Percentiles rank a stretch among this genome's conserved stretches.
Evolutionary conservation across 2,329 filamentous ascomycete species (phyloP).

Genomic region (Onygenales sp.): DNA sequence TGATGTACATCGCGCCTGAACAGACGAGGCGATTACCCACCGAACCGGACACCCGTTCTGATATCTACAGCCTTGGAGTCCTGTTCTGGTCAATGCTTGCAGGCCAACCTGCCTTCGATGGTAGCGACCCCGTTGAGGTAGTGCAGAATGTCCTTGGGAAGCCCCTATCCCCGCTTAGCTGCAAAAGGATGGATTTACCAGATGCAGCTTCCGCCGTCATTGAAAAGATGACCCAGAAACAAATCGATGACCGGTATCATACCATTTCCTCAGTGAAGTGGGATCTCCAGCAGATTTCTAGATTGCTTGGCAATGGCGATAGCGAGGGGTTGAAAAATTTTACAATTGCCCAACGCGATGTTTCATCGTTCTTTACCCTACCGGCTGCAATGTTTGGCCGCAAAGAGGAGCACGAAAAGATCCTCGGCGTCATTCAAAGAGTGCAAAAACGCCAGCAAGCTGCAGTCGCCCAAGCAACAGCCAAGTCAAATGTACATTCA

Average conservation of each 20-base stretch:
- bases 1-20: constrained; percentile 87
- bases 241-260: constrained; percentile 78
- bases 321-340: constrained; percentile 61
- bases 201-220: constrained; percentile 75
- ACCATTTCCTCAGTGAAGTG: constrained; percentile 77
- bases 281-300: constrained; percentile 66
- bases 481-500: constrained; percentile 27
- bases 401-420: constrained; percentile 57
- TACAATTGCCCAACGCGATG: constrained; percentile 70
- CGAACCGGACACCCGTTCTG: constrained; percentile 82
- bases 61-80: constrained; percentile 86
- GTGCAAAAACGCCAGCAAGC: constrained; percentile 56
- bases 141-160: constrained; percentile 80
- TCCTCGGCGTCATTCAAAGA: constrained; percentile 67
- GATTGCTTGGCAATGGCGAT: constrained; percentile 67
- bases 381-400: constrained; percentile 75
- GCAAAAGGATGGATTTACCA: constrained; percentile 71
- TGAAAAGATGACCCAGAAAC: constrained; percentile 85
- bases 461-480: constrained; percentile 21
- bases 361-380: constrained; percentile 85
- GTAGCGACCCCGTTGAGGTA: constrained; percentile 73
- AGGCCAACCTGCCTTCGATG: constrained; percentile 70
- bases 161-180: constrained; percentile 66
- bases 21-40: constrained; percentile 89
- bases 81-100: constrained; percentile 81